Percentiles rank a stretch among this genome's conserved stretches.
Conservation (phyloP, 352 stramenopile species). For the Halophytophthora batemanensis region DNA sequence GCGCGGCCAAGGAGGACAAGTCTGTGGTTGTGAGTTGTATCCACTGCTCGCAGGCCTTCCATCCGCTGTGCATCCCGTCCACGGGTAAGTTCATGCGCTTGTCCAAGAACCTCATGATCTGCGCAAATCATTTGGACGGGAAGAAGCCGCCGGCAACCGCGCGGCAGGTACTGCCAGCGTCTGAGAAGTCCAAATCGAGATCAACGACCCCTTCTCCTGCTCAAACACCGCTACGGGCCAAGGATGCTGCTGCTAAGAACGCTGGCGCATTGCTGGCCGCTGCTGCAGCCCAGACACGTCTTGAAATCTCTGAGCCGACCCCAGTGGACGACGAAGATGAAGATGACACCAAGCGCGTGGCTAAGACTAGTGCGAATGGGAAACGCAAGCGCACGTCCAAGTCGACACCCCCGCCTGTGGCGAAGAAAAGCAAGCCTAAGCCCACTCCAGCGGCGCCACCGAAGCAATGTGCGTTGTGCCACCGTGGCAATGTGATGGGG, state of each 20-base stretch:
- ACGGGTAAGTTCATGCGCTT: slow-evolving; percentile 78
- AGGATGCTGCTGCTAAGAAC: not conserved
- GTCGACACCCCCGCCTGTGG: not conserved
- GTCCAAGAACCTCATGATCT: slow-evolving; percentile 88
- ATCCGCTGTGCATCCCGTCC: slow-evolving; percentile 75
- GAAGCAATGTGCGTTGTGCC: slow-evolving; percentile 64
- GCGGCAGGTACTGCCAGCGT: slow-evolving; percentile 1
- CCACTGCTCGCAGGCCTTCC: slow-evolving; percentile 82
- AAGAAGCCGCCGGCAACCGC: slow-evolving; percentile 23
- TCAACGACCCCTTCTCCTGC: slow-evolving; percentile 7
- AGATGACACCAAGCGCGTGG: slow-evolving; percentile 11
- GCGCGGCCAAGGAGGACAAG: slow-evolving; percentile 22
- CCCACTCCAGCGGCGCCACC: slow-evolving; percentile 9
- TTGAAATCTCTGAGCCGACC: slow-evolving; percentile 25
- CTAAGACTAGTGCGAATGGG: slow-evolving; percentile 13
- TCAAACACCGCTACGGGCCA: not conserved
- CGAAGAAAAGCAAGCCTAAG: slow-evolving; percentile 10
- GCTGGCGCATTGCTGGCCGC: slow-evolving; percentile 17
- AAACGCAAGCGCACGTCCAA: slow-evolving; percentile 17
- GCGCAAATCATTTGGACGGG: slow-evolving; percentile 69
- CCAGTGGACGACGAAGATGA: slow-evolving; percentile 31
- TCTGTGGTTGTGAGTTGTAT: slow-evolving; percentile 73
- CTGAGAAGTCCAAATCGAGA: not conserved
- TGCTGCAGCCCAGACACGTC: slow-evolving; percentile 19
- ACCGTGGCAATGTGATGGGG: slow-evolving; percentile 43